These are phyloP conservation scores for Populus alba DNA, from an alignment of 345 rosid genomes.

Conservation along the genomic window DNA sequence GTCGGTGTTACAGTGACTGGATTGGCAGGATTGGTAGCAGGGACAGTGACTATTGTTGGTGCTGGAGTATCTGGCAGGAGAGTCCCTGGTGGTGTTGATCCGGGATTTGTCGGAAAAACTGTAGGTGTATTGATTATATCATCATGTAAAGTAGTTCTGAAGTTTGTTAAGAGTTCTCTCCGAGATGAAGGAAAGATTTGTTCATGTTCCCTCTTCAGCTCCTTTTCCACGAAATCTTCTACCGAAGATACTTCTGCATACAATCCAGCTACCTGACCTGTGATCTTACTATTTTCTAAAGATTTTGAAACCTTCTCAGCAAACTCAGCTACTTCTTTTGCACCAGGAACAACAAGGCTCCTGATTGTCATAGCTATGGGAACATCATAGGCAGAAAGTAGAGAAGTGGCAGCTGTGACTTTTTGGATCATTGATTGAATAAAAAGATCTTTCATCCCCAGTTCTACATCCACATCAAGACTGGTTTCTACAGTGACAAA, in stretches of 20 bases:
- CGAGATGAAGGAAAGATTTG: slow-evolving; percentile 26
- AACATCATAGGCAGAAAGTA: slow-evolving; percentile 24
- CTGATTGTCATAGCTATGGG: slow-evolving; percentile 23
- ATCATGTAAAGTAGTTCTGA: slow-evolving; percentile 39
- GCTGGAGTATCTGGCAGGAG: slow-evolving; percentile 38
- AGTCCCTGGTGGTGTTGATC: slow-evolving; percentile 29
- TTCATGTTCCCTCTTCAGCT: slow-evolving; percentile 10
- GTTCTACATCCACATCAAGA: slow-evolving; percentile 7
- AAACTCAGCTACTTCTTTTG: slow-evolving; percentile 28
- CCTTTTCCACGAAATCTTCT: slow-evolving; percentile 16
- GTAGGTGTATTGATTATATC: slow-evolving; percentile 31
- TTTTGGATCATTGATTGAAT: slow-evolving; percentile 25
- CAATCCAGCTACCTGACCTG: slow-evolving; percentile 21
- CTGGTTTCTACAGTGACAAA: slow-evolving; percentile 34
- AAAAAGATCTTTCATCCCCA: slow-evolving; percentile 24
- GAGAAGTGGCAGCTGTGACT: slow-evolving; percentile 18
- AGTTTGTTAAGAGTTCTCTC: slow-evolving; percentile 30
- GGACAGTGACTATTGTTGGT: slow-evolving; percentile 58
- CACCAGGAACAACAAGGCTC: slow-evolving; percentile 16
- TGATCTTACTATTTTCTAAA: slow-evolving; percentile 18
- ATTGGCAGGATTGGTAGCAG: slow-evolving; percentile 40
- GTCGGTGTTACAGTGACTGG: slow-evolving; percentile 40
- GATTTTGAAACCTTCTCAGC: slow-evolving; percentile 20
- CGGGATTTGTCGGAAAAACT: slow-evolving; percentile 26
- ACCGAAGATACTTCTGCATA: slow-evolving; percentile 26